These are phyloP conservation scores for Nakaseomyces glabratus DNA, from an alignment of 1,139 yeast genomes.

Conservation along the genomic window DNA sequence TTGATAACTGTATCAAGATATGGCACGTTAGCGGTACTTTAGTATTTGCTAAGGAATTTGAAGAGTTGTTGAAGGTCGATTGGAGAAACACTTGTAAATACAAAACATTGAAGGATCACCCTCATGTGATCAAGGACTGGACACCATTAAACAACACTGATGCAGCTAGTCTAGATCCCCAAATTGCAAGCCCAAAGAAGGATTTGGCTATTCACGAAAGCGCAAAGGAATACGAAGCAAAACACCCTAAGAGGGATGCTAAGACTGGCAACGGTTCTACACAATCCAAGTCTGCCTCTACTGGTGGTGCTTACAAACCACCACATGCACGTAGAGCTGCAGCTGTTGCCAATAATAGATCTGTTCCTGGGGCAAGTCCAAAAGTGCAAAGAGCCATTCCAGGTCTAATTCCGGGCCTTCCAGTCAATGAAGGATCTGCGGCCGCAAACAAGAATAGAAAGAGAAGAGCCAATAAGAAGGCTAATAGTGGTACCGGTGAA, in stretches of 20 bases:
- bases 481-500: conserved; percentile 21
- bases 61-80: conserved; percentile 67
- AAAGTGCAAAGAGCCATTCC: conserved; percentile 18
- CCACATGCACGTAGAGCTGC: conserved; percentile 77
- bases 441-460: conserved; percentile 67
- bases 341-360: conserved; percentile 29
- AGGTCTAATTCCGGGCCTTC: conserved; percentile 31
- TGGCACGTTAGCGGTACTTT: conserved; percentile 90
- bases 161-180: conserved; percentile 36
- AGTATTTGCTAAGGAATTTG: conserved; percentile 66
- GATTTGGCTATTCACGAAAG: conserved; percentile 49
- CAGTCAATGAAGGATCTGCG: conserved; percentile 22
- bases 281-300: conserved; percentile 45
- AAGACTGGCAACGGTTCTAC: conserved; percentile 27
- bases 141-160: conserved; percentile 47
- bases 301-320: conserved; percentile 79
- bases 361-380: conserved; percentile 24
- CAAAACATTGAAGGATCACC: conserved; percentile 16
- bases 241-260: conserved; percentile 31
- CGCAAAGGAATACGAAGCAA: conserved; percentile 49
- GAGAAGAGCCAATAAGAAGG: conserved; percentile 63
- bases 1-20: conserved; percentile 86
- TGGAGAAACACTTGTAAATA: conserved; percentile 60
- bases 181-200: conserved; percentile 15
- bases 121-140: conserved; percentile 25